A percentile compares a stretch with the other conserved stretches of the same genome.
These are phyloP conservation scores for Austroboletus eburneus DNA, from an alignment of 768 basidiomycete species.

Conservation along the genomic window DNA sequence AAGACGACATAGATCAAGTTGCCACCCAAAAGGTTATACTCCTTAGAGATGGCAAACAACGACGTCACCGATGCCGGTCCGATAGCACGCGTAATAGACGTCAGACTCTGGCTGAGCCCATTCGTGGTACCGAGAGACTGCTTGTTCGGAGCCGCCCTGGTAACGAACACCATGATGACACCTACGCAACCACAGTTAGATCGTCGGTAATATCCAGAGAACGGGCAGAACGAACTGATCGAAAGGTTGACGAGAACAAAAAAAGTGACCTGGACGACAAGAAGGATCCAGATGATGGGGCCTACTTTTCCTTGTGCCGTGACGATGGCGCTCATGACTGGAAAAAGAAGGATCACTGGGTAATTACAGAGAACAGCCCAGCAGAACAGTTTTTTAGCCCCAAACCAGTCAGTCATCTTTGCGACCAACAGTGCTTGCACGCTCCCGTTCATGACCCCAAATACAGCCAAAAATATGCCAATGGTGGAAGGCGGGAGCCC, in stretches of 20 bases:
- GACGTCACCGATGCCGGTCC: constrained; percentile 49
- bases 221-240: constrained; percentile 32
- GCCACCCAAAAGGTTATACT: constrained; percentile 46
- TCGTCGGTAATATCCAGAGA: neutral
- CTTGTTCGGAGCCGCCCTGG: constrained; percentile 48
- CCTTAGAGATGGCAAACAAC: constrained; percentile 49
- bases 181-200: constrained; percentile 23
- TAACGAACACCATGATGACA: constrained; percentile 51
- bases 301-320: constrained; percentile 28
- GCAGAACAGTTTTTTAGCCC: constrained; percentile 40
- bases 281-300: constrained; percentile 34
- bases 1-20: constrained; percentile 48
- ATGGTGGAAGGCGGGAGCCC: constrained; percentile 39
- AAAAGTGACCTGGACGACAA: constrained; percentile 27
- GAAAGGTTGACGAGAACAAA: constrained; percentile 38
- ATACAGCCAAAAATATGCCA: constrained; percentile 34
- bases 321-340: constrained; percentile 41
- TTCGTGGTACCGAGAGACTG: constrained; percentile 54
- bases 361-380: constrained; percentile 35
- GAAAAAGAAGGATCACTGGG: constrained; percentile 41
- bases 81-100: constrained; percentile 43
- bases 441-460: constrained; percentile 35
- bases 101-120: constrained; percentile 49
- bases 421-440: constrained; percentile 41
- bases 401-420: constrained; percentile 36